phyloP scores from a whole-genome alignment of 208 protist species.

The Trypanosoma cruzi region DNA sequence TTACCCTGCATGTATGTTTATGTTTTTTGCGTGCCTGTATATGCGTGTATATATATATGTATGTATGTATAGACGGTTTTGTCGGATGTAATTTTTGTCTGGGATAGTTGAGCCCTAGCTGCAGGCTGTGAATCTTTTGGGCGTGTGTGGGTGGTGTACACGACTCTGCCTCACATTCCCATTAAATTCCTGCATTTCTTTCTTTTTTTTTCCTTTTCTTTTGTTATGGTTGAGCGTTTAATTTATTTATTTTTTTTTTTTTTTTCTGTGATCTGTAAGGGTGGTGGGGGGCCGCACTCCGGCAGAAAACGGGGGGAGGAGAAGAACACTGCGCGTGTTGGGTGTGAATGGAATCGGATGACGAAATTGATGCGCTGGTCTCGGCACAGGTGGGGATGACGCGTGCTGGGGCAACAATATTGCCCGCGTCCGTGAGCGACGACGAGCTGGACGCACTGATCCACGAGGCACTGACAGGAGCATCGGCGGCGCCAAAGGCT shows the following conservation, averaged over 20 bases:
- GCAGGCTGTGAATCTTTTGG: too few species aligned
- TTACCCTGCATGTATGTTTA: not conserved
- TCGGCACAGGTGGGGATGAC: slow-evolving; percentile 3
- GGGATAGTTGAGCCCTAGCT: too few species aligned
- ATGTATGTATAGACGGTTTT: too few species aligned
- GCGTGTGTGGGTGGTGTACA: too few species aligned
- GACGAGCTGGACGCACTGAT: slow-evolving; percentile 20
- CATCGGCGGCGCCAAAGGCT: too few species aligned
- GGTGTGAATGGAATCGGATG: slow-evolving; percentile 26
- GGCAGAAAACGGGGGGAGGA: not conserved
- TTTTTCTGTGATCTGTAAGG: not conserved
- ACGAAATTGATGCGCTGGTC: slow-evolving; percentile 28
- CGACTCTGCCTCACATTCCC: too few species aligned
- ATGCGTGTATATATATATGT: slow-evolving; percentile 7
- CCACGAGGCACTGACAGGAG: slow-evolving; percentile 12
- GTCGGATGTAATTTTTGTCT: too few species aligned
- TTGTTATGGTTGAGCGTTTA: too few species aligned
- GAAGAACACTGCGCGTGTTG: not conserved
- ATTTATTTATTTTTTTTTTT: slow-evolving; percentile 8
- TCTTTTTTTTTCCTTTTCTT: not conserved
- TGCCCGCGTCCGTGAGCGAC: not conserved
- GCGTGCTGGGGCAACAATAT: not conserved
- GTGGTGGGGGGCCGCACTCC: not conserved
- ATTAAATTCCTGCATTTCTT: too few species aligned
- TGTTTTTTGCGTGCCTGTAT: not conserved